These are phyloP conservation scores for Wickerhamomyces canadensis DNA, from an alignment of 805 yeast species.

Conservation along the genomic window DNA sequence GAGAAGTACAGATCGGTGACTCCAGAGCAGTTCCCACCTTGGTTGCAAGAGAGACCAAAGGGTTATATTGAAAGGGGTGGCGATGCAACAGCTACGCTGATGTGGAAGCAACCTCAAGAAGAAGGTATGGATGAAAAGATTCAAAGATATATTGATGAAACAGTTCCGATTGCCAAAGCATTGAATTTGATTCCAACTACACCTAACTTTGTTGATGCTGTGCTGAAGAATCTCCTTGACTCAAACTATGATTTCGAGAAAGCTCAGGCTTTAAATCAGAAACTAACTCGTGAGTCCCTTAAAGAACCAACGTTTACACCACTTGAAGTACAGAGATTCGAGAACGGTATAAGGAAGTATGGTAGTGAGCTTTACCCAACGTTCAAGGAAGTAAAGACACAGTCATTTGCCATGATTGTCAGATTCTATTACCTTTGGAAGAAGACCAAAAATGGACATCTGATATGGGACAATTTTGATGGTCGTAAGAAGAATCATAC, in stretches of 20 bases:
- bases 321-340: slow-evolving; percentile 64
- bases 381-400: slow-evolving; percentile 63
- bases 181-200: slow-evolving; percentile 55
- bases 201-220: slow-evolving; percentile 79
- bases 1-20: slow-evolving; percentile 35
- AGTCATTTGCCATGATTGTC: slow-evolving; percentile 72
- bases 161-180: slow-evolving; percentile 50
- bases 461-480: slow-evolving; percentile 76
- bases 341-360: slow-evolving; percentile 61
- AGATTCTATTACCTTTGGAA: slow-evolving; percentile 90
- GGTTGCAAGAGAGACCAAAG: slow-evolving; percentile 74
- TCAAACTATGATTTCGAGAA: slow-evolving; percentile 41
- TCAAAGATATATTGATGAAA: slow-evolving; percentile 49
- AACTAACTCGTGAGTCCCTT: slow-evolving; percentile 50
- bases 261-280: slow-evolving; percentile 42
- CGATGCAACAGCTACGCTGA: slow-evolving; percentile 53
- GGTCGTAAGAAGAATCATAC: slow-evolving; percentile 64
- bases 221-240: slow-evolving; percentile 50
- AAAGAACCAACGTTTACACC: slow-evolving; percentile 71
- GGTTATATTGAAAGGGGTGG: slow-evolving; percentile 86
- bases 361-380: slow-evolving; percentile 82
- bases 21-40: slow-evolving; percentile 52
- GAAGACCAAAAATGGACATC: slow-evolving; percentile 68
- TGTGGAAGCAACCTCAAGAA: slow-evolving; percentile 54
- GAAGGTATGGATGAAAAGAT: slow-evolving; percentile 27